phyloP scores from a whole-genome alignment of 1,284 basidiomycete species.

The Cutaneotrichosporon curvatum region DNA sequence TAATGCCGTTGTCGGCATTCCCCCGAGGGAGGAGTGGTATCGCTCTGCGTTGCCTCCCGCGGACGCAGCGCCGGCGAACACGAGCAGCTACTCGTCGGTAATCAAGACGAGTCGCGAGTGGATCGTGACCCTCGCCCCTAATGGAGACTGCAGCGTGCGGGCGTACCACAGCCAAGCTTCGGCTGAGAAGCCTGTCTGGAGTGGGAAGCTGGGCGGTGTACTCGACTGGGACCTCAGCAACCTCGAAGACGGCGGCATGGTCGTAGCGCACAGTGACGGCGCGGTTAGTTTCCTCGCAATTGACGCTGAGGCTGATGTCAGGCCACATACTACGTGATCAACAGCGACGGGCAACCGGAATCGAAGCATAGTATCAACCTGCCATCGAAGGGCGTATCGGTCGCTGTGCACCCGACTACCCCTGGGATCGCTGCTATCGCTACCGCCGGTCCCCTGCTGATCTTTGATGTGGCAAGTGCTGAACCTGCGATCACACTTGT shows the following conservation, averaged over 20 bases:
- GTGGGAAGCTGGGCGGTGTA: slow-evolving; percentile 28
- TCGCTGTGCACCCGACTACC: slow-evolving; percentile 45
- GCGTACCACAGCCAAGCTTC: slow-evolving; percentile 13
- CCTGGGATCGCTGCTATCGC: slow-evolving; percentile 33
- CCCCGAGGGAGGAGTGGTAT: slow-evolving; percentile 31
- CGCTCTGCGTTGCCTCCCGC: slow-evolving; percentile 20
- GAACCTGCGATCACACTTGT: slow-evolving; percentile 18
- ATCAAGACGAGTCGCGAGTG: slow-evolving; percentile 34
- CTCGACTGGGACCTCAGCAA: slow-evolving; percentile 38
- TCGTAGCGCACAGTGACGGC: slow-evolving; percentile 30
- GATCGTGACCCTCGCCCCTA: slow-evolving; percentile 28
- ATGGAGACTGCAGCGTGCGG: slow-evolving; percentile 30
- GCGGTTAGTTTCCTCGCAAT: slow-evolving; percentile 22
- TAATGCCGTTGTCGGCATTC: slow-evolving; percentile 28
- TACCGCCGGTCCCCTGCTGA: slow-evolving; percentile 19
- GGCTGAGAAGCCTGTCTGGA: slow-evolving; percentile 12
- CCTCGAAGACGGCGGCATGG: slow-evolving; percentile 29
- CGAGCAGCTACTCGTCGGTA: slow-evolving; percentile 24
- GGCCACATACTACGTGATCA: slow-evolving; percentile 8
- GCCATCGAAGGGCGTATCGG: slow-evolving; percentile 14
- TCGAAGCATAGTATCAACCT: neutral
- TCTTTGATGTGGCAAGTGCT: slow-evolving; percentile 37
- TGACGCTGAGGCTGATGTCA: neutral
- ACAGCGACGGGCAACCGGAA: neutral
- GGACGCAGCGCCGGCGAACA: slow-evolving; percentile 7